Percentiles rank a stretch among this genome's conserved stretches.
Conservation (phyloP, 495 filamentous ascomycete species). For the Xylaria scruposa region DNA sequence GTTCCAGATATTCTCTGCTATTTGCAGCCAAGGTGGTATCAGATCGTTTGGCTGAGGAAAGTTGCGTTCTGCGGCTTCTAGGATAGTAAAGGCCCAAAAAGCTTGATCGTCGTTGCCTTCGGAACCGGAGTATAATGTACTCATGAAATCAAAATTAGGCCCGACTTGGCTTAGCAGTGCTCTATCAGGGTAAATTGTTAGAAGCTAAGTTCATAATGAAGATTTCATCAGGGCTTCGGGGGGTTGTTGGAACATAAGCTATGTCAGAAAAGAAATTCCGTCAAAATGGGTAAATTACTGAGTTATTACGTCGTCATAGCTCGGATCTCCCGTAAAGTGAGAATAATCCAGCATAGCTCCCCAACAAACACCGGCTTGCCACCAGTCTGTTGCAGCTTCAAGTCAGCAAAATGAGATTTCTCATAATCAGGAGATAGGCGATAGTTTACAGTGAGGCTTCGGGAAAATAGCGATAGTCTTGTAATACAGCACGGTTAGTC, state of each 20-base stretch:
- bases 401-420: slow-evolving; percentile 27
- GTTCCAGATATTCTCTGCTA: slow-evolving; percentile 57
- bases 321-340: slow-evolving; percentile 77
- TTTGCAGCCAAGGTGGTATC: slow-evolving; percentile 66
- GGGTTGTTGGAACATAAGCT: not conserved
- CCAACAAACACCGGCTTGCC: slow-evolving; percentile 78
- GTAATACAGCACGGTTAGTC: slow-evolving; percentile 25
- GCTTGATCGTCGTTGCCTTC: slow-evolving; percentile 79
- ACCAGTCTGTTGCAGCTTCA: slow-evolving; percentile 69
- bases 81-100: slow-evolving; percentile 79
- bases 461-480: slow-evolving; percentile 66
- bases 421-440: slow-evolving; percentile 32
- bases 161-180: slow-evolving; percentile 72
- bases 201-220: not conserved
- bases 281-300: slow-evolving; percentile 39
- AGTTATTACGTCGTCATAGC: slow-evolving; percentile 71
- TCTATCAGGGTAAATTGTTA: not conserved
- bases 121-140: slow-evolving; percentile 46
- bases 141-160: slow-evolving; percentile 66
- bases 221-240: not conserved
- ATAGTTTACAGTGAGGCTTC: slow-evolving; percentile 65
- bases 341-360: slow-evolving; percentile 82
- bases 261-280: not conserved
- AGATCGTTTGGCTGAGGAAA: slow-evolving; percentile 66
- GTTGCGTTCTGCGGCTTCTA: slow-evolving; percentile 75